Evolutionary conservation across 805 yeast species (phyloP), one percentile per base, ranked within the genome.

Genomic region (Starmera pachycereana): DNA sequence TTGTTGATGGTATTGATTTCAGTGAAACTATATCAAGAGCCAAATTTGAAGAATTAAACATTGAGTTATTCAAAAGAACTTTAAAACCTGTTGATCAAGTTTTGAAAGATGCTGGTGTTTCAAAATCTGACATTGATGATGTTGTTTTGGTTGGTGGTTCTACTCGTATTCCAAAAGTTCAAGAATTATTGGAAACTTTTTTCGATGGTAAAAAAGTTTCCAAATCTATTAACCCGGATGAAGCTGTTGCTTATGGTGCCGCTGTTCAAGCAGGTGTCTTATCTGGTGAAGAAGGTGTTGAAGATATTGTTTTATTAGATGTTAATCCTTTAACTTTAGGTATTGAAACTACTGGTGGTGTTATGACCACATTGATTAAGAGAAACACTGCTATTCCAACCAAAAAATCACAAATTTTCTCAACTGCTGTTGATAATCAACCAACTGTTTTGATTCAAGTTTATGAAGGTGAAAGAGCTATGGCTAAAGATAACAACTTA

Each of bases 221-320:
- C 52, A 90, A 89, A 77, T 90, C 96, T 57, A 90, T 90, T 60
- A 90, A 90, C 74, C 97, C 98, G 48, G 98, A 90, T 71, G 98
- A 90, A 74, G 98, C 98, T 63, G 97, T 90, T 59, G 98, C 97
- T 35, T 90, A 81, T 57, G 98, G 98, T 77, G 97, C 97, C 46
- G 97, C 98, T 48, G 97, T 90, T 48, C 98, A 90, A 73, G 97
- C 96, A 43, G 97, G 97, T 72, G 94, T 90, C 53, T 72, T 90
- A 50, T 79, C 95, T 41, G 97, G 97, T 66, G 96, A 89, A 68
- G 88, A 82, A 57, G 92, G 94, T 64, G 92, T 80, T 48, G 94
- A 83, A 56, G 92, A 83, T 60, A 80, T 83, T 54, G 90, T 90
- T 49, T 72, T 88, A 58, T 75, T 89, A 58, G 97, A 88, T 69